phyloP scores from a whole-genome alignment of 257 asterid species.

The Rubia yunnanensis region DNA sequence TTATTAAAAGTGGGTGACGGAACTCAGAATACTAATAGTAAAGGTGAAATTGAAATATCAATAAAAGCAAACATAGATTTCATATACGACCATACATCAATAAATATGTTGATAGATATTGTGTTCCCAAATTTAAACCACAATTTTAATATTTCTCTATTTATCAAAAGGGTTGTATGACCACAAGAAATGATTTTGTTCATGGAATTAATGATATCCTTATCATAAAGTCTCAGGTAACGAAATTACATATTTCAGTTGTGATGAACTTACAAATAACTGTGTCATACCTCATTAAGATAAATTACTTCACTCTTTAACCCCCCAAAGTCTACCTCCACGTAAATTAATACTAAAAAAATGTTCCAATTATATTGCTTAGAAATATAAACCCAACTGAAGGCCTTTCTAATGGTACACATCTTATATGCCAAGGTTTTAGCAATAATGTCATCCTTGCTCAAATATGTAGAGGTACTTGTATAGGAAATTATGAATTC shows the following conservation, averaged over 20 bases:
- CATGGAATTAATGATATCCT: background rate
- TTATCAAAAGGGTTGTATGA: background rate
- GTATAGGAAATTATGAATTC: too few species aligned
- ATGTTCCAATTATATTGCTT: background rate
- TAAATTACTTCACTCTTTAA: background rate
- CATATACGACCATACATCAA: background rate
- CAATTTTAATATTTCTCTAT: background rate
- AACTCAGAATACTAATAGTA: background rate
- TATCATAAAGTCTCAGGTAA: background rate
- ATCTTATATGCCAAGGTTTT: background rate
- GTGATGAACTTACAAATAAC: background rate
- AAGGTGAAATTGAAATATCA: background rate
- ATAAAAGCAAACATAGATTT: background rate
- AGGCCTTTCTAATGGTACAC: background rate
- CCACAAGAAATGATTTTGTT: background rate
- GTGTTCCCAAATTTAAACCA: background rate
- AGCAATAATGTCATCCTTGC: background rate
- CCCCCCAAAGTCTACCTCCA: background rate
- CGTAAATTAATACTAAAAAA: background rate
- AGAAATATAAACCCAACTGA: background rate
- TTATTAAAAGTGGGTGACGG: background rate
- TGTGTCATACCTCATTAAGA: background rate
- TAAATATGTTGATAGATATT: background rate
- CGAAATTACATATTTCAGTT: background rate
- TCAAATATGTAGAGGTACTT: background rate